These are phyloP conservation scores for Amaranthus hypochondriacus DNA, from an alignment of 148 eudicot species.

Conservation along the genomic window DNA sequence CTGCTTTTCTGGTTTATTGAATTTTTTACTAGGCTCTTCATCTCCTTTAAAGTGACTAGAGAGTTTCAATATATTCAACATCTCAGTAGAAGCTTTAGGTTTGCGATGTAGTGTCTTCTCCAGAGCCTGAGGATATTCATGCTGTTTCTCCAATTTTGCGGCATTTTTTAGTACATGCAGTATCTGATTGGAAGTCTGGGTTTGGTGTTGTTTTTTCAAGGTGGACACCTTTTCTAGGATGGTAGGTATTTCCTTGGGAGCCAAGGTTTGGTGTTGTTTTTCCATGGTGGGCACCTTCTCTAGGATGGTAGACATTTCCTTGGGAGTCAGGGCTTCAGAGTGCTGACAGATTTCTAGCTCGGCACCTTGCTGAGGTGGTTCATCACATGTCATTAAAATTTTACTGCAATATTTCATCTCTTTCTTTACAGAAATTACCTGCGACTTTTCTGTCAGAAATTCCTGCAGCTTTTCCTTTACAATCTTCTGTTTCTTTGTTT, in stretches of 20 bases:
- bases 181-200: slow-evolving; percentile 5
- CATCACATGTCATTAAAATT: slow-evolving; percentile 14
- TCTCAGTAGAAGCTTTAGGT: slow-evolving; percentile 2
- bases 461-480: slow-evolving; percentile 13
- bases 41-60: slow-evolving; percentile 15
- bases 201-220: background rate
- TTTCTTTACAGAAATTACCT: slow-evolving; percentile 14
- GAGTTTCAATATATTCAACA: slow-evolving; percentile 8
- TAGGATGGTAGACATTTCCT: background rate
- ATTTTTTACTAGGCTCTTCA: background rate
- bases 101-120: slow-evolving; percentile 6
- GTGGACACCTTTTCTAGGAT: background rate
- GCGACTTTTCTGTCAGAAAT: background rate
- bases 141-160: background rate
- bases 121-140: background rate
- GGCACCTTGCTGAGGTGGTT: slow-evolving; percentile 14
- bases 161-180: slow-evolving; percentile 1
- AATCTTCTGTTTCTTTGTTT: slow-evolving; percentile 25
- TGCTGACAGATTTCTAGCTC: slow-evolving; percentile 11
- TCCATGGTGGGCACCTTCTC: background rate
- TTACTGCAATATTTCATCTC: slow-evolving; percentile 27
- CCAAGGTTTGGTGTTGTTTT: background rate
- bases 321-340: background rate
- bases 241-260: slow-evolving; percentile 3
- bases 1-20: slow-evolving; percentile 19